Evolutionary conservation across 768 basidiomycete species (phyloP).

Genomic region (Xerocomus spinulosus): DNA sequence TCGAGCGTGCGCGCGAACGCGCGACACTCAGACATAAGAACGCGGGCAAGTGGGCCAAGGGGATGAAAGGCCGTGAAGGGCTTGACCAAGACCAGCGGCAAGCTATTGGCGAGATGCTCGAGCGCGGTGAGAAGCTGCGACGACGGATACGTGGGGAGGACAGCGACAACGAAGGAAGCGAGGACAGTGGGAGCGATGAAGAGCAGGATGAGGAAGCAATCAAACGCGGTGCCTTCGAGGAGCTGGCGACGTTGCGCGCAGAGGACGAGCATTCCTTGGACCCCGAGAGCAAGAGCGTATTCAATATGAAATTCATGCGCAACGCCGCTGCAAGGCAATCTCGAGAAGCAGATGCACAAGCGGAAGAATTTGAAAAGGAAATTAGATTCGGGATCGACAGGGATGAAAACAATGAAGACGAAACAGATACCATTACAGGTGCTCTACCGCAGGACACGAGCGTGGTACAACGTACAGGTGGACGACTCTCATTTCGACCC

Average conservation of each 20-base stretch:
- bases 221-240: constrained; percentile 70
- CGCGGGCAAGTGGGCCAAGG: constrained; percentile 83
- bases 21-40: constrained; percentile 87
- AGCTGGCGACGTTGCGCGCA: constrained; percentile 52
- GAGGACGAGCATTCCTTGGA: constrained; percentile 30
- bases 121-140: constrained; percentile 72
- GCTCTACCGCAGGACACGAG: constrained; percentile 31
- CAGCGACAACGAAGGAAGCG: constrained; percentile 51
- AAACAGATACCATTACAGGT: constrained; percentile 24
- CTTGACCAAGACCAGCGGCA: constrained; percentile 56
- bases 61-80: constrained; percentile 66
- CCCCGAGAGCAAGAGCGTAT: constrained; percentile 60
- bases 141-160: constrained; percentile 69
- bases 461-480: constrained; percentile 55
- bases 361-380: constrained; percentile 70
- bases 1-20: constrained; percentile 79
- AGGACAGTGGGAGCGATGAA: constrained; percentile 38
- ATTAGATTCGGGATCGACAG: constrained; percentile 45
- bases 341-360: constrained; percentile 51
- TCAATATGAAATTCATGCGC: constrained; percentile 99
- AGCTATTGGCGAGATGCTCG: constrained; percentile 83
- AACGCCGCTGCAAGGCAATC: constrained; percentile 74
- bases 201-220: constrained; percentile 44
- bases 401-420: constrained; percentile 29
- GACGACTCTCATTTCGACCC: constrained; percentile 61